Conservation (phyloP, 192 early-diverging fungal genomes). For the Obelidium mucronatum region DNA sequence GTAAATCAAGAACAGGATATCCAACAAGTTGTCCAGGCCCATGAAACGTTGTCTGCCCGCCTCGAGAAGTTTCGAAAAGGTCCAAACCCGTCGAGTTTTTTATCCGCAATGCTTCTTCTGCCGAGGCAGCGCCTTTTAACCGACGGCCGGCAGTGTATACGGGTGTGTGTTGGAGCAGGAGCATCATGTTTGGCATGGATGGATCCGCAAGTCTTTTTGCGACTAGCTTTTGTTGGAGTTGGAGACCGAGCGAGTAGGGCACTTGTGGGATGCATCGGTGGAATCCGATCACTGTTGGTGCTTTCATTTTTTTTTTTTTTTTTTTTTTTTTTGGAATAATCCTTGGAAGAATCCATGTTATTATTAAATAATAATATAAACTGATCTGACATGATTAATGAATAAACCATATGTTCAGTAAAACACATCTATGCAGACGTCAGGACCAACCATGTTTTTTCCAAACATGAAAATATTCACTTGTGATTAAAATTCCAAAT, state of each 20-base stretch:
- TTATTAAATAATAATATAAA: too few species aligned
- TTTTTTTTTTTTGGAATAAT: too few species aligned
- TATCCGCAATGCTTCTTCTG: constrained; percentile 5
- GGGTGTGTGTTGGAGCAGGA: constrained; percentile 80
- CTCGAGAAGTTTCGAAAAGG: constrained; percentile 70
- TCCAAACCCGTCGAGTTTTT: constrained; percentile 2
- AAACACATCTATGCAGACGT: too few species aligned
- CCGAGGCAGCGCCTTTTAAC: constrained; percentile 58
- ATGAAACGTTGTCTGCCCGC: constrained; percentile 96
- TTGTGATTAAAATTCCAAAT: too few species aligned
- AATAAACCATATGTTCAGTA: too few species aligned
- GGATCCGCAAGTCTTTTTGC: background rate
- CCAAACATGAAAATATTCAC: too few species aligned
- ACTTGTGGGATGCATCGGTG: constrained; percentile 30
- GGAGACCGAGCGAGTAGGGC: constrained; percentile 65
- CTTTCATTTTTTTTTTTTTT: too few species aligned
- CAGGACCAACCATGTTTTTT: too few species aligned
- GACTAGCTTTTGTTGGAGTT: constrained; percentile 68
- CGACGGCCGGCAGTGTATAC: constrained; percentile 93
- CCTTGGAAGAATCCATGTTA: too few species aligned
- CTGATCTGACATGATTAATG: too few species aligned
- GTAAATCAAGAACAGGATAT: constrained; percentile 89
- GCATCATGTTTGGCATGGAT: constrained; percentile 38
- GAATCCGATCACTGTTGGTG: constrained; percentile 5
- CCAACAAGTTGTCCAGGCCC: constrained; percentile 96